A percentile compares a stretch with the other conserved stretches of the same genome.
Evolutionary conservation across 208 protist species (phyloP).

Genomic region (Trypanosoma cruzi): DNA sequence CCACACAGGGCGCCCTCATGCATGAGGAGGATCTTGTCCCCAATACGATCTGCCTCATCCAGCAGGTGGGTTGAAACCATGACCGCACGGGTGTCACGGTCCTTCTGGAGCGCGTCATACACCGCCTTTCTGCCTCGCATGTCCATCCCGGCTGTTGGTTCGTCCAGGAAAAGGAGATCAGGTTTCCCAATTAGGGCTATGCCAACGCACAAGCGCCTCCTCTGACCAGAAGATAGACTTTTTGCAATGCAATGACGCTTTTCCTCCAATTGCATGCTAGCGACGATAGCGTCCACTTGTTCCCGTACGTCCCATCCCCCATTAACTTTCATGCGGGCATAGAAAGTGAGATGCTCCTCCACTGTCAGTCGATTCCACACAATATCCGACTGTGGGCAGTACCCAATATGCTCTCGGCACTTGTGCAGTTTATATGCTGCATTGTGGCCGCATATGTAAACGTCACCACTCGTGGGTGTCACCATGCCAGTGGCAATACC

Average conservation of each 20-base stretch:
- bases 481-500: constrained; percentile 79
- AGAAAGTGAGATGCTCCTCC: constrained; percentile 94
- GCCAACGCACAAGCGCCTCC: constrained; percentile 79
- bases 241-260: constrained; percentile 52
- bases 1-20: constrained; percentile 63
- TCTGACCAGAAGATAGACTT: constrained; percentile 79
- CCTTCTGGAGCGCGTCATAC: constrained; percentile 67
- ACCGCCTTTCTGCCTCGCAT: constrained; percentile 64
- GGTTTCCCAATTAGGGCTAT: constrained; percentile 86
- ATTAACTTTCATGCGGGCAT: constrained; percentile 88
- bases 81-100: constrained; percentile 52
- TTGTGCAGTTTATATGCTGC: constrained; percentile 51
- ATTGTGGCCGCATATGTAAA: constrained; percentile 64
- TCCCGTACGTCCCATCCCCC: constrained; percentile 43
- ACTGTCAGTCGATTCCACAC: constrained; percentile 92
- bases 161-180: constrained; percentile 84
- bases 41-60: constrained; percentile 97
- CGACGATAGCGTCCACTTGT: constrained; percentile 48
- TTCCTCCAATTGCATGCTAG: constrained; percentile 57
- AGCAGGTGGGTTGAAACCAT: constrained; percentile 92
- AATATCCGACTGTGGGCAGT: constrained; percentile 95
- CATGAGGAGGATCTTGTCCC: constrained; percentile 94
- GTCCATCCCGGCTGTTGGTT: constrained; percentile 94
- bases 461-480: constrained; percentile 55
- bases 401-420: constrained; percentile 86